Evolutionary conservation across 2,329 filamentous ascomycete species (phyloP).

Genomic region (Penicillium sp.): DNA sequence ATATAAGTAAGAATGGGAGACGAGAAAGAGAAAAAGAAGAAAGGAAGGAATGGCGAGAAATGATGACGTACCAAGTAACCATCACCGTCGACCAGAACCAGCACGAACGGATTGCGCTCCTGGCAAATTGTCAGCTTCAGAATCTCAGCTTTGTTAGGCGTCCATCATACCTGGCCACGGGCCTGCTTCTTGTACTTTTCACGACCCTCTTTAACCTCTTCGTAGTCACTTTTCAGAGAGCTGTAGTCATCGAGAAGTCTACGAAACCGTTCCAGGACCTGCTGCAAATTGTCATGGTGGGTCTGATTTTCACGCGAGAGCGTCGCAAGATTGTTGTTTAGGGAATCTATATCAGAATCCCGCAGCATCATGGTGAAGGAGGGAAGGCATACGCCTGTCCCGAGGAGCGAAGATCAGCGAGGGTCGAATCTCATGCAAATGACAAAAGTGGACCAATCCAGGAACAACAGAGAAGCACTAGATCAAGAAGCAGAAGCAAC

Average conservation of each 20-base stretch:
- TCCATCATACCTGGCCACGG: constrained; percentile 43
- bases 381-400: constrained; percentile 28
- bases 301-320: constrained; percentile 30
- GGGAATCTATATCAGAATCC: constrained; percentile 32
- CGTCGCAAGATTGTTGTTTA: constrained; percentile 21
- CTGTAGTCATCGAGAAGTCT: constrained; percentile 59
- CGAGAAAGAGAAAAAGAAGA: neutral
- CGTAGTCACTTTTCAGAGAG: constrained; percentile 60
- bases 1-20: neutral
- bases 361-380: constrained; percentile 22
- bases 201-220: constrained; percentile 58
- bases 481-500: too few species aligned
- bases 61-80: constrained; percentile 52
- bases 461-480: too few species aligned
- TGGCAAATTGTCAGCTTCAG: constrained; percentile 20
- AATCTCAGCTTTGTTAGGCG: constrained; percentile 9
- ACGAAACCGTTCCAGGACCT: constrained; percentile 46
- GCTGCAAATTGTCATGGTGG: constrained; percentile 36
- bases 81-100: constrained; percentile 67
- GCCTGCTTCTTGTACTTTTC: constrained; percentile 61
- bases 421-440: neutral
- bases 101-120: constrained; percentile 61
- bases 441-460: neutral
- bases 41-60: neutral
- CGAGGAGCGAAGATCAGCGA: constrained; percentile 8